A percentile compares a stretch with the other conserved stretches of the same genome.
Conservation (phyloP, 2,329 filamentous ascomycete genomes). For the Cordyceps farinosa region DNA sequence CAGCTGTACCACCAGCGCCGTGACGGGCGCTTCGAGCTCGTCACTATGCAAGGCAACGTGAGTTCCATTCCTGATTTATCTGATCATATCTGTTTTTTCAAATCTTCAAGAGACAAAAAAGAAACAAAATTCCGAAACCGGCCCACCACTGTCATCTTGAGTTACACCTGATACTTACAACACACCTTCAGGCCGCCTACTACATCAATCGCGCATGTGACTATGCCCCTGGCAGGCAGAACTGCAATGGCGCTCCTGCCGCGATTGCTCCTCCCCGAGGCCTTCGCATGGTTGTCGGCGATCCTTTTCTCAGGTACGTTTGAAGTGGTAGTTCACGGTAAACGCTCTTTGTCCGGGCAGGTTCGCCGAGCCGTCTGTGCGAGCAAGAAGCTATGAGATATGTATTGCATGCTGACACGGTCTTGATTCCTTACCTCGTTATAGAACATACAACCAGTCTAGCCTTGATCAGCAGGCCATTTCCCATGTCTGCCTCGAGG, state of each 20-base stretch:
- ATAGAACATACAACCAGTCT: slow-evolving; percentile 40
- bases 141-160: no score
- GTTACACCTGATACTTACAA: neutral
- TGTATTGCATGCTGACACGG: neutral
- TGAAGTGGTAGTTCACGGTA: neutral
- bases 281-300: slow-evolving; percentile 64
- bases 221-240: slow-evolving; percentile 25
- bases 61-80: slow-evolving; percentile 8
- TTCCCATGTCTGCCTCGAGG: slow-evolving; percentile 52
- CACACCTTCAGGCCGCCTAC: slow-evolving; percentile 25
- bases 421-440: neutral
- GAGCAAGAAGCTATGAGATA: neutral
- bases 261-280: slow-evolving; percentile 57
- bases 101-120: no score
- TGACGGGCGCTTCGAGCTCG: slow-evolving; percentile 52
- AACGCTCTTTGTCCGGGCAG: neutral
- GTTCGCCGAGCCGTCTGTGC: neutral
- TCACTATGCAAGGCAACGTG: slow-evolving; percentile 31
- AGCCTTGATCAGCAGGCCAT: slow-evolving; percentile 48
- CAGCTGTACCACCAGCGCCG: slow-evolving; percentile 48
- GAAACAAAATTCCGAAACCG: no score
- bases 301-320: slow-evolving; percentile 43
- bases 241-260: slow-evolving; percentile 22
- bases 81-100: neutral
- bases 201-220: slow-evolving; percentile 28